A percentile compares a stretch with the other conserved stretches of the same genome.
Conservation (phyloP, 108 stramenopile genomes). For the Heterococcus sp. region DNA sequence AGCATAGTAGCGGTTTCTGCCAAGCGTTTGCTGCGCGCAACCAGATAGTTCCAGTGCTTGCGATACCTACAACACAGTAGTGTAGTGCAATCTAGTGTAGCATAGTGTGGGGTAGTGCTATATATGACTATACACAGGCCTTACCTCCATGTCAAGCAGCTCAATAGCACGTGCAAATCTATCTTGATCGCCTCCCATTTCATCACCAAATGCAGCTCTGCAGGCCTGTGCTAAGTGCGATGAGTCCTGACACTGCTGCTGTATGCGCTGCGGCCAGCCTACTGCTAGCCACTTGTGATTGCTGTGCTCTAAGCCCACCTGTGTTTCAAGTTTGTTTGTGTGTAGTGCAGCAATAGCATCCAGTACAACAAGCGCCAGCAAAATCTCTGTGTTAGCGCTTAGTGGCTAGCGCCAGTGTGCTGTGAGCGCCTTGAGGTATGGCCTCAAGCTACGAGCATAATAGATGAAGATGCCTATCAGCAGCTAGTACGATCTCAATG, state of each 20-base stretch:
- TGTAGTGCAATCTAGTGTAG: too few relatives aligned
- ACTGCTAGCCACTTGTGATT: constrained; percentile 51
- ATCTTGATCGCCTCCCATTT: constrained; percentile 61
- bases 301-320: constrained; percentile 30
- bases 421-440: neutral
- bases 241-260: constrained; percentile 44
- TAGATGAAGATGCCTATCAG: neutral
- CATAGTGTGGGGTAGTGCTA: too few relatives aligned
- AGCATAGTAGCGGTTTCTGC: too few relatives aligned
- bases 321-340: neutral
- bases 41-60: too few relatives aligned
- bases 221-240: constrained; percentile 13
- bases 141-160: constrained; percentile 41
- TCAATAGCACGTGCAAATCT: constrained; percentile 52
- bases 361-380: too few relatives aligned
- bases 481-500: neutral
- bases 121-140: neutral
- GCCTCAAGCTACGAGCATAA: neutral
- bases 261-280: constrained; percentile 52
- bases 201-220: constrained; percentile 4
- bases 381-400: too few relatives aligned
- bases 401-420: too few relatives aligned
- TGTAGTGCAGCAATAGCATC: constrained; percentile 1
- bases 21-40: too few relatives aligned
- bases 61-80: too few relatives aligned